Base-by-base conservation (phyloP, 1,139 yeast genomes). In the Candida sojae region DNA sequence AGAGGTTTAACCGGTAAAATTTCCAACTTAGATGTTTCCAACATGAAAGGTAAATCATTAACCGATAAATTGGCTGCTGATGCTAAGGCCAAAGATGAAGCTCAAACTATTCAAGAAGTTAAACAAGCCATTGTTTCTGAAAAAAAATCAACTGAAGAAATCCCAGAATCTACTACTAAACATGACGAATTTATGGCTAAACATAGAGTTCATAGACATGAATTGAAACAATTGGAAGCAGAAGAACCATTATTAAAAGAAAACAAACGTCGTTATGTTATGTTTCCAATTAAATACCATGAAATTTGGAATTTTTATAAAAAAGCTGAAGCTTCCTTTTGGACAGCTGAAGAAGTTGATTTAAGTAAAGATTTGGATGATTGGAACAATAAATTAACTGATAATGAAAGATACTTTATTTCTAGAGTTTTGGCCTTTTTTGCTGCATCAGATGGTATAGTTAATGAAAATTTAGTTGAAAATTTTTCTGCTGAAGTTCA, bases 331-430 rank as follows among this genome's bases (percentile, higher is more conserved):
- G 98, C 99, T 25, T 90, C 97, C 10, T 93, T 93, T 81, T 93
- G 99, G 99, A 93, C 99, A 45, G 97, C 99, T 48, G 99, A 93
- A 77, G 99, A 93, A 75, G 91, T 95, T 59, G 99, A 93, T 70
- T 80, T 93, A 59, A 85, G 96, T 54, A 93, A 93, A 77, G 99
- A 93, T 68, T 67, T 80, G 54, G 80, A 80, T 62, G 98, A 93
- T 74, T 92, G 98, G 97, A 90, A 88, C 64, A 77, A 86, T 71
- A 77, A 76, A 61, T 75, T 93, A 72, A 90, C 78, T 64, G 93
- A 88, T 47, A 92, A 91, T 66, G 98, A 93, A 77, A 83, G 96
- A 63, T 92, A 73, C 72, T 95, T 93, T 69, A 75, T 93, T 57
- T 87, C 96, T 25, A 84, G 96, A 69, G 95, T 93, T 48, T 78